Base-by-base conservation (phyloP, 164 flowering plant species). In the Tetrastigma voinierianum region DNA sequence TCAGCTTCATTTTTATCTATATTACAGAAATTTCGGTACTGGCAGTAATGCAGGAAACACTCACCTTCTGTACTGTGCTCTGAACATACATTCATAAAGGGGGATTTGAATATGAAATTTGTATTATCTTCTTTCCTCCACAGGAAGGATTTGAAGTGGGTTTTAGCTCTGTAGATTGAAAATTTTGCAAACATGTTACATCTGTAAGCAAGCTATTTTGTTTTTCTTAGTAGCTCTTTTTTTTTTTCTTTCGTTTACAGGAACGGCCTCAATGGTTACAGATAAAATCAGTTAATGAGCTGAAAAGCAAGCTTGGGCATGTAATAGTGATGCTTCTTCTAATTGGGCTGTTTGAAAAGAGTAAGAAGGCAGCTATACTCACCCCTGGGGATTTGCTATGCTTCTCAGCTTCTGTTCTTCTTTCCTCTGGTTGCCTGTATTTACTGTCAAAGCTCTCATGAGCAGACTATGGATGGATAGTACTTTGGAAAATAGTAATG, bases 241-340 rank as follows among this genome's bases (percentile, higher is more conserved):
- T 43, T 0, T 25, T 65, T 17, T 21, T 20, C 17, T 9, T 68
- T 8, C 9, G 20, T 70, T 72, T 69, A 56, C 81, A 91, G 97
- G 90, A 90, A 71, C 74, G 97, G 17, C 97, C 97, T 0, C 74
- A 78, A 67, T 92, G 97, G 97, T 60, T 92, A 24, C 86, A 90
- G 63, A 82, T 92, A 58, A 82, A 80, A 60, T 72, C 94, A 0
- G 82, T 92, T 10, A 87, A 84, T 43, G 94, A 88, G 76, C 84
- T 92, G 70, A 90, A 92, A 75, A 90, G 94, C 5, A 92, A 90
- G 76, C 79, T 92, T 23, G 97, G 97, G 13, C 97, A 92, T 70
- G 96, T 92, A 10, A 92, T 92, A 61, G 97, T 92, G 78, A 92
- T 86, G 91, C 84, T 90, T 60, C 93, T 92, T 68, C 86, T 92